Conservation (phyloP, 2,329 filamentous ascomycete genomes). For the Daldinia sp. region DNA sequence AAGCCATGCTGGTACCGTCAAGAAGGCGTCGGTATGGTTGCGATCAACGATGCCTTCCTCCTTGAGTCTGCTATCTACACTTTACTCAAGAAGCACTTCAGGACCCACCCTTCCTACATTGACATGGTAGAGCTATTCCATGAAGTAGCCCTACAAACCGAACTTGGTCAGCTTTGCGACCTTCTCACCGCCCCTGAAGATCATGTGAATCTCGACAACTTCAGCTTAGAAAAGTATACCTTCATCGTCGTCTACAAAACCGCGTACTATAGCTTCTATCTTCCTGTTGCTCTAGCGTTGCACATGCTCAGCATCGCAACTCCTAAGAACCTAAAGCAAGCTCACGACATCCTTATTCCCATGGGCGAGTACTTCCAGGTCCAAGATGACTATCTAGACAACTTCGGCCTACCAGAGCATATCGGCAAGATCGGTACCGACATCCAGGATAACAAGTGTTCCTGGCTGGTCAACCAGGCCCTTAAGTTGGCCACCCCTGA, state of each 20-base stretch:
- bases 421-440: conserved; percentile 99
- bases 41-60: conserved; percentile 98
- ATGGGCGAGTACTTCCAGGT: conserved; percentile 99
- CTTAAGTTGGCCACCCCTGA: conserved; percentile 80
- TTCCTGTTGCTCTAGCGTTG: conserved; percentile 90
- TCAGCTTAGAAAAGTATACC: conserved; percentile 91
- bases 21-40: conserved; percentile 88
- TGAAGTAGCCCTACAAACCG: conserved; percentile 91
- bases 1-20: conserved; percentile 97
- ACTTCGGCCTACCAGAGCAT: conserved; percentile 89
- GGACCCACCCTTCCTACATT: conserved; percentile 83
- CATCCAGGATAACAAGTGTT: conserved; percentile 99
- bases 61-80: conserved; percentile 91
- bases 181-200: conserved; percentile 96
- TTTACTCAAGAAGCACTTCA: conserved; percentile 94
- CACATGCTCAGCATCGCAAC: conserved; percentile 86
- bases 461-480: conserved; percentile 96
- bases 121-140: conserved; percentile 97
- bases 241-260: conserved; percentile 99
- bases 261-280: conserved; percentile 98
- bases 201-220: conserved; percentile 90
- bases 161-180: conserved; percentile 94
- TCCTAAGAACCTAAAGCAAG: conserved; percentile 85
- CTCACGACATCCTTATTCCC: conserved; percentile 91
- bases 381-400: conserved; percentile 98